phyloP scores from a whole-genome alignment of 2,329 filamentous ascomycete species.

The Cercospora berteroae region DNA sequence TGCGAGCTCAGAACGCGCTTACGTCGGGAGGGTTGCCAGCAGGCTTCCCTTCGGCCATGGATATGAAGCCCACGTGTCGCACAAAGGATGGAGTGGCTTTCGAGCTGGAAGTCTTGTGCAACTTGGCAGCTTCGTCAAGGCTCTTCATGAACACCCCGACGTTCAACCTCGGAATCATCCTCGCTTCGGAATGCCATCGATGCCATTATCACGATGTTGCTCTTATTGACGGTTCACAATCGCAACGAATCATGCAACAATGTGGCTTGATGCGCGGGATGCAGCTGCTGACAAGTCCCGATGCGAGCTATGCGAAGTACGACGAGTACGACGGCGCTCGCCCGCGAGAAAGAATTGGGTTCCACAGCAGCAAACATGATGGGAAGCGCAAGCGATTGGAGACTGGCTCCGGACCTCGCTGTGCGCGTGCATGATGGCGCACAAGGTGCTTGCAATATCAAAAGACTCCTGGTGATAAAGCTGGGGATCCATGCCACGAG shows the following conservation, averaged over 20 bases:
- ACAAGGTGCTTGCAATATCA: background rate
- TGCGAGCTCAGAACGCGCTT: background rate
- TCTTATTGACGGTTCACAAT: background rate
- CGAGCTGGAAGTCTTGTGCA: slow-evolving; percentile 1
- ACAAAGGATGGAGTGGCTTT: background rate
- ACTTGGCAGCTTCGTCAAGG: slow-evolving; percentile 7
- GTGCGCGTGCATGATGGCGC: background rate
- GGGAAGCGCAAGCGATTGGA: background rate
- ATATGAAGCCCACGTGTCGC: background rate
- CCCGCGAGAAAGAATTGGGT: background rate
- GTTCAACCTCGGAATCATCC: background rate
- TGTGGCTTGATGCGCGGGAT: background rate
- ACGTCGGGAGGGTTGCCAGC: background rate
- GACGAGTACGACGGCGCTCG: background rate
- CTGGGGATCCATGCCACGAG: background rate
- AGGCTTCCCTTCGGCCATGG: background rate
- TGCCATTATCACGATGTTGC: background rate
- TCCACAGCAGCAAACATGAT: background rate
- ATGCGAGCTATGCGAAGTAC: background rate
- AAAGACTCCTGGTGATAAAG: background rate
- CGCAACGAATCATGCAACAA: background rate
- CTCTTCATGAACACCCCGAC: background rate
- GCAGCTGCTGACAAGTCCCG: background rate
- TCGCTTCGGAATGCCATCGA: background rate
- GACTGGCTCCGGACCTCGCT: background rate